Conservation (phyloP, 208 protist genomes). For the Trypanosoma mega region DNA sequence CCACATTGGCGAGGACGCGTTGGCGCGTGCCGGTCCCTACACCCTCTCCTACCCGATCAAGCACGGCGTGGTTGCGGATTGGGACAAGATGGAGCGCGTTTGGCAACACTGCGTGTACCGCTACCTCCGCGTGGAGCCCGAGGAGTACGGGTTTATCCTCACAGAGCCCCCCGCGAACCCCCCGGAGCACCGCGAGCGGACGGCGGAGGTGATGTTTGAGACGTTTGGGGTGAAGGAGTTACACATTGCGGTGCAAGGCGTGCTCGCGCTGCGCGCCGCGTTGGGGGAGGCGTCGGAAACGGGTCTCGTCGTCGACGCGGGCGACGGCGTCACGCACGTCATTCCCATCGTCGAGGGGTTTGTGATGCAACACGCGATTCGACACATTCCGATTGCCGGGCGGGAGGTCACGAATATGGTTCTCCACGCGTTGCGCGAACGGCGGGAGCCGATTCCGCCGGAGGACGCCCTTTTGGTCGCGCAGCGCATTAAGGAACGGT, state of each 20-base stretch:
- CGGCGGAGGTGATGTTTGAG: constrained; percentile 99
- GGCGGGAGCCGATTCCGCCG: constrained; percentile 82
- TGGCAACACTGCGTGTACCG: constrained; percentile 98
- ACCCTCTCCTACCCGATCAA: constrained; percentile 84
- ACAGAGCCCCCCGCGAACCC: constrained; percentile 98
- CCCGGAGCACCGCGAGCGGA: constrained; percentile 97
- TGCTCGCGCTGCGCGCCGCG: constrained; percentile 93
- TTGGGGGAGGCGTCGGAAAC: constrained; percentile 73
- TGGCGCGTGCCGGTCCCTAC: constrained; percentile 24
- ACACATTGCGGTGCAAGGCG: constrained; percentile 98
- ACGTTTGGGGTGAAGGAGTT: constrained; percentile 98
- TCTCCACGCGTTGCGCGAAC: constrained; percentile 92
- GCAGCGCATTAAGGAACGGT: constrained; percentile 93
- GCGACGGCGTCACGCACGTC: constrained; percentile 98
- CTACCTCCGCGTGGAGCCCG: constrained; percentile 97
- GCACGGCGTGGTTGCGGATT: constrained; percentile 94
- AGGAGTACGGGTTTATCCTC: constrained; percentile 96
- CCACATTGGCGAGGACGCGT: constrained; percentile 95
- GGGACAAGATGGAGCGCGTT: constrained; percentile 97
- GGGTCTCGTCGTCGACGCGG: constrained; percentile 97
- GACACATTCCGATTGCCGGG: constrained; percentile 96
- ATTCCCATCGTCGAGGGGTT: constrained; percentile 98
- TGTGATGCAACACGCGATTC: constrained; percentile 94
- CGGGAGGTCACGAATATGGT: constrained; percentile 96
- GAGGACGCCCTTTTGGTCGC: constrained; percentile 91